A percentile compares a stretch with the other conserved stretches of the same genome.
phyloP scores from a whole-genome alignment of 1,139 yeast species.

The Blastobotrys illinoisensis region DNA sequence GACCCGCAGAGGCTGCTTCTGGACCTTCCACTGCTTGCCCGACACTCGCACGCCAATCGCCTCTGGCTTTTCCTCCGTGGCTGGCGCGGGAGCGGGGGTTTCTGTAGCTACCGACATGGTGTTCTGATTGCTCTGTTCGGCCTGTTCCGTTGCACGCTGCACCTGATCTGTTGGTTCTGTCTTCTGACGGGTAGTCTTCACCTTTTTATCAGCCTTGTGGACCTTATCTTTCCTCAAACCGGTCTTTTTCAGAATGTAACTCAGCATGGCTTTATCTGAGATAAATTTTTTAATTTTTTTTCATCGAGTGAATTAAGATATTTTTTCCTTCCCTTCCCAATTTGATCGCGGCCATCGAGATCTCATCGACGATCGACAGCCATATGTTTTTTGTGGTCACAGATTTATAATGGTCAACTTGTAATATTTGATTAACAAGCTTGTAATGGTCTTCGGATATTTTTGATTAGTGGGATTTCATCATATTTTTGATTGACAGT shows the following conservation, averaged over 20 bases:
- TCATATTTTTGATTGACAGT: no score
- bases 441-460: no score
- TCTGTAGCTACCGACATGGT: slow-evolving; percentile 1
- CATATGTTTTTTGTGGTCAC: no score
- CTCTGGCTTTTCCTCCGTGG: background rate
- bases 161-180: background rate
- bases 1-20: slow-evolving; percentile 31
- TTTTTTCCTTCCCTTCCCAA: background rate
- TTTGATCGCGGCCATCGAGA: no score
- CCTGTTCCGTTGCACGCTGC: background rate
- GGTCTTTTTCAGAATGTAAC: slow-evolving; percentile 16
- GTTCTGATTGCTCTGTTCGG: background rate
- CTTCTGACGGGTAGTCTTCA: slow-evolving; percentile 1
- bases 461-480: no score
- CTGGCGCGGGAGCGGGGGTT: background rate
- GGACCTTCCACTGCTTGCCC: slow-evolving; percentile 35
- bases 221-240: slow-evolving; percentile 12
- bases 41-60: slow-evolving; percentile 19
- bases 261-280: slow-evolving; percentile 13
- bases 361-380: no score
- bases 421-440: no score
- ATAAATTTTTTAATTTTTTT: background rate
- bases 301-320: slow-evolving; percentile 2
- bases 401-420: no score
- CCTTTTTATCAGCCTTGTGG: background rate